A percentile compares a stretch with the other conserved stretches of the same genome.
These are phyloP conservation scores for Aspergillus sp. DNA, from an alignment of 2,329 filamentous ascomycete genomes.

Conservation along the genomic window DNA sequence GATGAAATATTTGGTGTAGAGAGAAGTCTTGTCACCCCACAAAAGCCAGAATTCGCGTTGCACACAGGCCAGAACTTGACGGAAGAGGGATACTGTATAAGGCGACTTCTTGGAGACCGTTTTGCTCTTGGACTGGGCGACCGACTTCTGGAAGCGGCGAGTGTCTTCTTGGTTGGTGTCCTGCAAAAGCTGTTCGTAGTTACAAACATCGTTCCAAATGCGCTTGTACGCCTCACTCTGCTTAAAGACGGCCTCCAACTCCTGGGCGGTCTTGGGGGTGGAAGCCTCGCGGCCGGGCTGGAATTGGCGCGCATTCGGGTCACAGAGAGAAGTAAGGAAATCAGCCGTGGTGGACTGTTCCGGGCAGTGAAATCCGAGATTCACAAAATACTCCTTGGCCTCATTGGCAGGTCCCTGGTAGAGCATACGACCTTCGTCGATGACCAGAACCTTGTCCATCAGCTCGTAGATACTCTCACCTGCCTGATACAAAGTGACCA, in stretches of 20 bases:
- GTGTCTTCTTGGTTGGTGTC: slow-evolving; percentile 60
- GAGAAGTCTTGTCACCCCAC: slow-evolving; percentile 68
- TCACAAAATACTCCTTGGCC: slow-evolving; percentile 64
- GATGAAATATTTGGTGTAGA: slow-evolving; percentile 77
- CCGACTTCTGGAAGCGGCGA: slow-evolving; percentile 62
- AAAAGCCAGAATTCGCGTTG: slow-evolving; percentile 76
- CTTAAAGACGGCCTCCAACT: slow-evolving; percentile 66
- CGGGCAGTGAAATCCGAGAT: slow-evolving; percentile 61
- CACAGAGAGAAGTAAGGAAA: slow-evolving; percentile 73
- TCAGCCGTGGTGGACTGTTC: slow-evolving; percentile 68
- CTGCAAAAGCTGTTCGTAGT: slow-evolving; percentile 58
- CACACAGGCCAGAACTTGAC: slow-evolving; percentile 62
- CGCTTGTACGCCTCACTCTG: slow-evolving; percentile 60
- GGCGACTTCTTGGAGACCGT: slow-evolving; percentile 66
- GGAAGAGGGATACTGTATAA: slow-evolving; percentile 72
- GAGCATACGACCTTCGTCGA: slow-evolving; percentile 68
- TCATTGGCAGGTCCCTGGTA: slow-evolving; percentile 62
- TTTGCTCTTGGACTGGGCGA: slow-evolving; percentile 63
- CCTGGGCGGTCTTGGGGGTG: slow-evolving; percentile 66
- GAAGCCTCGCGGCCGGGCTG: slow-evolving; percentile 62
- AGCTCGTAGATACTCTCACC: slow-evolving; percentile 67
- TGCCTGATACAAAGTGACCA: slow-evolving; percentile 70
- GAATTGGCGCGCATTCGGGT: slow-evolving; percentile 68
- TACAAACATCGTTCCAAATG: slow-evolving; percentile 59
- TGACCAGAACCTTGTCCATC: slow-evolving; percentile 79